phyloP scores from a whole-genome alignment of 2,329 filamentous ascomycete species.

The Colletotrichum sublineola region DNA sequence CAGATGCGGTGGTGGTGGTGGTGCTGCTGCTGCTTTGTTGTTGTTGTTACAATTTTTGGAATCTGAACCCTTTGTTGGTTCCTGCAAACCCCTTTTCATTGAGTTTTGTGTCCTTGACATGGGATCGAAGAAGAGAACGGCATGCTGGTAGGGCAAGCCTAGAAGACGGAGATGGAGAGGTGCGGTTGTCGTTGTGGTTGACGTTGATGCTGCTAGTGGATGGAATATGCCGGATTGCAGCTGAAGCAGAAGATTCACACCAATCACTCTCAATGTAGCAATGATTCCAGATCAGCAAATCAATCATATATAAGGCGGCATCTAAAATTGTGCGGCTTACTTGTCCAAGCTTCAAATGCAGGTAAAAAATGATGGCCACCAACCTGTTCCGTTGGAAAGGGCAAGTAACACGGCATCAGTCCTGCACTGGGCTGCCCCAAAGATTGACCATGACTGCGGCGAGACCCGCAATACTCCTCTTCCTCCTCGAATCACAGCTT shows the following conservation, averaged over 20 bases:
- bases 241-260: not conserved
- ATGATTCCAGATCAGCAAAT: too few relatives aligned
- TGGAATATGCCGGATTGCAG: not conserved
- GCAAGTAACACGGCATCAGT: not conserved
- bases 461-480: not conserved
- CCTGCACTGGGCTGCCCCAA: not conserved
- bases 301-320: not conserved
- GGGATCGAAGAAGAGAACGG: not conserved
- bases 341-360: too few relatives aligned
- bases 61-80: not conserved
- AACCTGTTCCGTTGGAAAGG: too few relatives aligned
- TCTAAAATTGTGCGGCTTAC: not conserved
- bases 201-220: not conserved
- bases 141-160: not conserved
- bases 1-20: not conserved
- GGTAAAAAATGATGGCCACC: too few relatives aligned
- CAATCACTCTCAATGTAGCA: not conserved
- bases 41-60: constrained; percentile 8
- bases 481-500: not conserved
- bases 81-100: not conserved
- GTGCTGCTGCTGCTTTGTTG: not conserved
- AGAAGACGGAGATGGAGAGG: not conserved
- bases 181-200: not conserved
- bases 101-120: not conserved
- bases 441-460: not conserved